phyloP scores from a whole-genome alignment of 2,329 filamentous ascomycete species.

The Fusarium haematococcum region DNA sequence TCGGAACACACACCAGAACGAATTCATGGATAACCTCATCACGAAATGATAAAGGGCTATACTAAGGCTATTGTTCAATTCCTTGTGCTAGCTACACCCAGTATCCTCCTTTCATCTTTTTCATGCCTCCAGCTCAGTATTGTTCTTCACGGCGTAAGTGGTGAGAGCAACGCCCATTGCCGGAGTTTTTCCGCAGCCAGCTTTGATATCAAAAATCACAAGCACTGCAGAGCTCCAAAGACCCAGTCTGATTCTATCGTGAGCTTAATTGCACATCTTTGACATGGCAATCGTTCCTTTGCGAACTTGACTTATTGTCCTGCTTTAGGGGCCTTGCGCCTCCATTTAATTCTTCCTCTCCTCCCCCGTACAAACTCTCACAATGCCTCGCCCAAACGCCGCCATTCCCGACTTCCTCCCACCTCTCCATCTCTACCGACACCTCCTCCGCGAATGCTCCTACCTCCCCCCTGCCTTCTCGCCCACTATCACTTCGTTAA shows the following conservation, averaged over 20 bases:
- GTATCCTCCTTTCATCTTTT: not conserved
- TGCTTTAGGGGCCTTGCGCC: conserved; percentile 17
- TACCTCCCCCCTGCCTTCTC: conserved; percentile 68
- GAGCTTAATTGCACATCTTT: not conserved
- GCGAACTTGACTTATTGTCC: not conserved
- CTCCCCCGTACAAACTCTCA: not conserved
- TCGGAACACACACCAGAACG: not conserved
- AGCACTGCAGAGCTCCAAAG: not conserved
- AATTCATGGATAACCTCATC: not conserved
- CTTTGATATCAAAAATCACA: conserved; percentile 13
- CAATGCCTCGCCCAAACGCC: conserved; percentile 47
- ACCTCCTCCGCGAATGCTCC: conserved; percentile 69
- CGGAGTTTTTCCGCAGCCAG: conserved; percentile 30
- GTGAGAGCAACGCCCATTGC: not conserved
- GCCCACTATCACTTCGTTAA: conserved; percentile 55
- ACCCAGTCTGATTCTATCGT: not conserved
- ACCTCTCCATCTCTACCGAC: conserved; percentile 62
- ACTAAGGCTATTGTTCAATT: not conserved
- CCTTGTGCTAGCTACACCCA: no score
- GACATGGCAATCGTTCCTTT: not conserved
- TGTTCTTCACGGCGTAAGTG: no score
- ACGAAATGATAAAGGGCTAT: not conserved
- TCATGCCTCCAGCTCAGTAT: not conserved
- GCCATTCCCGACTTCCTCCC: conserved; percentile 41
- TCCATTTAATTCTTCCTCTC: not conserved